Conservation (phyloP, 176 grass and related monocot genomes). For the Oryza punctata region DNA sequence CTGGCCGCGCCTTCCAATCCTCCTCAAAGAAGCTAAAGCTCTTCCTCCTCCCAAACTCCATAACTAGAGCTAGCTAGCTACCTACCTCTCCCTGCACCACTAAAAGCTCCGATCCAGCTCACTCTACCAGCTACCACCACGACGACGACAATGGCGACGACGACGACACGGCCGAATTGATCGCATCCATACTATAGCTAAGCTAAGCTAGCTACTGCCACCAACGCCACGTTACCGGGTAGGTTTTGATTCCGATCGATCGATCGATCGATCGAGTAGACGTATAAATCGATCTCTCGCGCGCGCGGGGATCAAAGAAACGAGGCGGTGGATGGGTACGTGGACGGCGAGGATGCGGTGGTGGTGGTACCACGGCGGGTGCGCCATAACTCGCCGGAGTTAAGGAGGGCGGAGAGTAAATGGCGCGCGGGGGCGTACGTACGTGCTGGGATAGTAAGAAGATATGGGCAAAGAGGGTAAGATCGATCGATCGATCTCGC, state of each 20-base stretch:
- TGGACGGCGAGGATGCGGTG: not conserved
- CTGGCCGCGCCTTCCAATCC: constrained; percentile 38
- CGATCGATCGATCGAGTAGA: not conserved
- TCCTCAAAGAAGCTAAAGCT: constrained; percentile 71
- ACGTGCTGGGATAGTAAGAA: constrained; percentile 24
- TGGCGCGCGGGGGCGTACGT: constrained; percentile 13
- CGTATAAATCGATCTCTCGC: not conserved
- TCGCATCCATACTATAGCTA: not conserved
- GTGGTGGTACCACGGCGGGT: constrained; percentile 24
- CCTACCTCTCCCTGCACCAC: not conserved
- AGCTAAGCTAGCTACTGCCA: not conserved
- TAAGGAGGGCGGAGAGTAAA: constrained; percentile 24
- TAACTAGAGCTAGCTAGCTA: not conserved
- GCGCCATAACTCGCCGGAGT: constrained; percentile 28
- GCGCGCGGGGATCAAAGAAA: too few relatives aligned
- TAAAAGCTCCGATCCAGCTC: not conserved
- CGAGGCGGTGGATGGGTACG: not conserved
- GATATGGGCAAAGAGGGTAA: not conserved
- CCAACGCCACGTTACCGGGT: not conserved
- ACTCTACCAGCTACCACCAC: constrained; percentile 5
- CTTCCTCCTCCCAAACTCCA: constrained; percentile 60
- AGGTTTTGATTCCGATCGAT: too few relatives aligned
- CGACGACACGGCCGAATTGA: not conserved
- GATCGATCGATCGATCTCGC: not conserved
- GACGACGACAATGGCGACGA: not conserved